Evolutionary conservation across 2,329 filamentous ascomycete species (phyloP).

Genomic region (Verticillium nonalfalfae): DNA sequence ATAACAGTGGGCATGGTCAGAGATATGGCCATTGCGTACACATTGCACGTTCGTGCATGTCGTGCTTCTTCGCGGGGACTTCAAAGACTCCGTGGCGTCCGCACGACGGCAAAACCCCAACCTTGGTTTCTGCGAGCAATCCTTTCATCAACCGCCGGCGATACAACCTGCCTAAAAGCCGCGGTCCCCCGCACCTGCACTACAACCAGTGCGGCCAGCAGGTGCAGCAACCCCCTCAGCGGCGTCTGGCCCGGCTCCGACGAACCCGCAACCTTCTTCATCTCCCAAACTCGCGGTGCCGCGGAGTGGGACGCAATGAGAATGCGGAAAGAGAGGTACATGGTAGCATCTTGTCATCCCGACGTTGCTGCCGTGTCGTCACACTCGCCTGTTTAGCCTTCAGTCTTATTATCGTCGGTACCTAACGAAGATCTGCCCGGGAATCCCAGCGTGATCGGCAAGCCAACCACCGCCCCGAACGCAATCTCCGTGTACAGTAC

Average conservation of each 20-base stretch:
- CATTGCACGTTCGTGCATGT: not conserved
- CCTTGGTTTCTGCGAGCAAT: not conserved
- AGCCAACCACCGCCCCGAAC: not conserved
- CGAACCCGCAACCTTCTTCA: not conserved
- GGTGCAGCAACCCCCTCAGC: not conserved
- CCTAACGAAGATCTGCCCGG: not conserved
- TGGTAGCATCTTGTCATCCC: not conserved
- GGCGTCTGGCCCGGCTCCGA: not conserved
- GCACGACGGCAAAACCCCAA: not conserved
- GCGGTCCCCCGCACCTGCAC: not conserved
- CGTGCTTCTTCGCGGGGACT: not conserved
- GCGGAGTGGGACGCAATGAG: not conserved
- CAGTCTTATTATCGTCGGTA: not conserved
- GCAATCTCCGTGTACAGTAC: not conserved
- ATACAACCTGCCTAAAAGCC: not conserved
- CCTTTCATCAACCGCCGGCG: not conserved
- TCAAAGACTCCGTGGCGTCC: not conserved
- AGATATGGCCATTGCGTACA: not conserved
- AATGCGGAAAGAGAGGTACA: not conserved
- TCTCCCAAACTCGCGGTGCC: not conserved
- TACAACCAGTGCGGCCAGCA: not conserved
- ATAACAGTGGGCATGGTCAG: not conserved
- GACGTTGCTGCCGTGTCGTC: not conserved
- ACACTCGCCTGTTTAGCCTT: not conserved
- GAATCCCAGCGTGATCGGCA: not conserved